Conservation (phyloP, 352 stramenopile genomes). For the Phytophthora brassicae region DNA sequence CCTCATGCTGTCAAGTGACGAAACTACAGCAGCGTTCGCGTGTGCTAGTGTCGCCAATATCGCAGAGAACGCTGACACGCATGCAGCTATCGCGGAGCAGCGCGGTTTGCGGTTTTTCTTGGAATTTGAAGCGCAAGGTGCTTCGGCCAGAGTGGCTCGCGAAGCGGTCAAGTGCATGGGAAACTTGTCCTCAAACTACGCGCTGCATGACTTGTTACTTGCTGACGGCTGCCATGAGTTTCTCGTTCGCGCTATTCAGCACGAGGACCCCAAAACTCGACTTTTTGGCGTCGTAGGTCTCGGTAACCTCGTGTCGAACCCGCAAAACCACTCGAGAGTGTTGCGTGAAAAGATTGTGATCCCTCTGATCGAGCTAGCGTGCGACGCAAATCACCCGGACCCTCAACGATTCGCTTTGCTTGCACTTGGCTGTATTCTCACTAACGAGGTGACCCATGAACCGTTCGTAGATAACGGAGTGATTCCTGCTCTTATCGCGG, state of each 20-base stretch:
- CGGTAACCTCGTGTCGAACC: conserved; percentile 90
- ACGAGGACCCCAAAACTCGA: conserved; percentile 62
- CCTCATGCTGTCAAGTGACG: conserved; percentile 84
- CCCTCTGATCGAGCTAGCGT: conserved; percentile 59
- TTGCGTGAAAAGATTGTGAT: conserved; percentile 58
- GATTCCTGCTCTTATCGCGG: conserved; percentile 68
- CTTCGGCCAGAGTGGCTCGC: conserved; percentile 36
- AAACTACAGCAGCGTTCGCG: conserved; percentile 63
- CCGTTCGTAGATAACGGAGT: conserved; percentile 70
- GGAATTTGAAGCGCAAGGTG: conserved; percentile 50
- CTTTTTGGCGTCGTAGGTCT: conserved; percentile 90
- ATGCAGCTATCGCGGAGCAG: conserved; percentile 75
- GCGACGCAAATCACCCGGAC: conserved; percentile 42
- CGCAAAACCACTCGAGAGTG: conserved; percentile 75
- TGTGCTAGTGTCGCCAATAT: conserved; percentile 92
- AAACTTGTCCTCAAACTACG: conserved; percentile 82
- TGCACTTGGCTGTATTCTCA: conserved; percentile 83
- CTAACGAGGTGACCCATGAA: conserved; percentile 61
- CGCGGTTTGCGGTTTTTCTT: conserved; percentile 81
- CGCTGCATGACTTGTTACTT: conserved; percentile 84
- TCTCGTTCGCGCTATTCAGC: conserved; percentile 68
- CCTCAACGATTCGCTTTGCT: conserved; percentile 82
- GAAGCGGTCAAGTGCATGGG: conserved; percentile 77
- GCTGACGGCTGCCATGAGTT: conserved; percentile 81
- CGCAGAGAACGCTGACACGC: conserved; percentile 90